Percentiles rank a stretch among this genome's conserved stretches.
Evolutionary conservation across 176 grass and related monocot species (phyloP).

Genomic region (Calamus simplicifolius): DNA sequence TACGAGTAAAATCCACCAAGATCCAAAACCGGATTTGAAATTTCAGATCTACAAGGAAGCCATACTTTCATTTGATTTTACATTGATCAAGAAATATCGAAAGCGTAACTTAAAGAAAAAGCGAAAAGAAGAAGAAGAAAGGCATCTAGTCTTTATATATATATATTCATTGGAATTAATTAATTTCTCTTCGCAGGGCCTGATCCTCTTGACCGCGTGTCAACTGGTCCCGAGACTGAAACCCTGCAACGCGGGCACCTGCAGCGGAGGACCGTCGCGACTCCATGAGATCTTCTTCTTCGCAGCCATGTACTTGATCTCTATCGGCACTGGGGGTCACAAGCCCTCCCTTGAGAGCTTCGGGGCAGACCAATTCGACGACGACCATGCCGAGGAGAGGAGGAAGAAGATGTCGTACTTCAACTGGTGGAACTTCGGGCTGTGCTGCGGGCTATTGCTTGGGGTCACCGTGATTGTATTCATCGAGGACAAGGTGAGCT

Average conservation of each 20-base stretch:
- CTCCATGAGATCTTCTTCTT: slow-evolving; percentile 48
- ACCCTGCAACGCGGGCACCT: slow-evolving; percentile 6
- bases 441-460: slow-evolving; percentile 30
- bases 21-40: too few relatives aligned
- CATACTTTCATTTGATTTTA: too few relatives aligned
- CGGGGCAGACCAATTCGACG: slow-evolving; percentile 62
- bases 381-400: slow-evolving; percentile 13
- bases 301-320: slow-evolving; percentile 43
- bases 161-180: not conserved
- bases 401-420: slow-evolving; percentile 45
- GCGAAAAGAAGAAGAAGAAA: too few relatives aligned
- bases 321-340: slow-evolving; percentile 35
- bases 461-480: slow-evolving; percentile 47
- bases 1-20: too few relatives aligned
- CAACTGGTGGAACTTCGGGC: slow-evolving; percentile 52
- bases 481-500: slow-evolving; percentile 54
- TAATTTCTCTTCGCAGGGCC: slow-evolving; percentile 23
- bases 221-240: slow-evolving; percentile 35
- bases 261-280: slow-evolving; percentile 4
- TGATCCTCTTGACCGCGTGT: slow-evolving; percentile 34
- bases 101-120: too few relatives aligned
- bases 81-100: too few relatives aligned
- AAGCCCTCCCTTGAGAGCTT: slow-evolving; percentile 31
- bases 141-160: not conserved
- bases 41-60: too few relatives aligned